Base-by-base conservation (phyloP, 805 yeast species). In the Yarrowia sp. region DNA sequence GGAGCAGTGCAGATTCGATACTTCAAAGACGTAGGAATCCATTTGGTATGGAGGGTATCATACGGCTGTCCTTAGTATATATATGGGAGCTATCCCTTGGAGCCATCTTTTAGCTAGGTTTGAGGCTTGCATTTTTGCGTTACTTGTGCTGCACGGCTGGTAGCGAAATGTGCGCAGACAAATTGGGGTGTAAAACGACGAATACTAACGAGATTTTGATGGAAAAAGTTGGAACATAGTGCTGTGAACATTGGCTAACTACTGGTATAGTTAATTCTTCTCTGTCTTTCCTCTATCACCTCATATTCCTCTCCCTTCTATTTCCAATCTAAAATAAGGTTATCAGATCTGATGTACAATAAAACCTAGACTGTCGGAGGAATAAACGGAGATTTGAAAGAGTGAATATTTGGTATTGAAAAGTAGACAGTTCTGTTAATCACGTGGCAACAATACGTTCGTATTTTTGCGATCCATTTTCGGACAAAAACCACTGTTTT, bases 101-200 rank as follows among this genome's bases (percentile, higher is more conserved):
- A 26, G 32, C 15, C 16, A 56, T 32, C 38, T 42, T 36, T 36
- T 16, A 35, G 16, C 11, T 15, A 14, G 38, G 35, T 36, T 61
- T 36, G 7, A 5, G 45, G 15, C 56, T 35, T 52, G 58, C 43
- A 12, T 52, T 52, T 45, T 46, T 61, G 55, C 52, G 67, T 45
- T 46, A 32, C 14, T 48, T 45, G 45, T 61, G 67, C 55, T 61
- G 65, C 49, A 46, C 55, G 67, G 67, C 66, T 45, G 50, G 67
- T 46, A 61, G 67, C 67, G 45, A 45, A 61, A 61, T 36, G 67
- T 48, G 55, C 67, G 35, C 67, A 61, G 42, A 15, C 22, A 19
- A 3, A 9, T 2, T 19, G 1, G 32, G 7, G 7, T 36, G 35
- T 53, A 19, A 12, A 11, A 2, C 0, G 9, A 0, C 16, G 8